Evolutionary conservation across 1,284 basidiomycete genomes (phyloP), one percentile per base, ranked within the genome.

Genomic region (Sphaerobolus stellatus): DNA sequence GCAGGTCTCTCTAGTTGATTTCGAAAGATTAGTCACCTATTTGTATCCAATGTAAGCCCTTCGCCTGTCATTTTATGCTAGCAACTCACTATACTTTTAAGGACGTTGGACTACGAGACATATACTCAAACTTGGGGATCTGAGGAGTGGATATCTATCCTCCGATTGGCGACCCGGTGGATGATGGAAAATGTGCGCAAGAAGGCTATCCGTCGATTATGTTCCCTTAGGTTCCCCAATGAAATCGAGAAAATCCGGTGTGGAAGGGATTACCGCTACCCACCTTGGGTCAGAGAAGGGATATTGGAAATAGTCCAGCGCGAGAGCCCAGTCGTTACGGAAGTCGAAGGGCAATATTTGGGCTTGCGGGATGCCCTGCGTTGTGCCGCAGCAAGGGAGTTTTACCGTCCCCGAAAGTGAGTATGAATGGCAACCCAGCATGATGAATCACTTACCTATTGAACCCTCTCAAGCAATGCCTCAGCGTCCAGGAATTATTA

Each of bases 11-110:
- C 29, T 20, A 22, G 38, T 27, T 20, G 52, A 49, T 27, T 54
- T 54, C 25, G 52, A 54, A 31, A 22, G 52, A 4, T 46, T 54
- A 4, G 36, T 54, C 4, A 43, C 45, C 9, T 31, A 46, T 25
- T 33, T 54, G 6, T 54, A 49, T 31, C 52, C 52, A 11, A 25
- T 54, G 41, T 14, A 4, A 43, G 41, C 41, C 28, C 41, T 27
- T 18, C 41, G 13, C 41, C 41, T 4, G 4, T 9, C 4, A n/a
- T 43, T 9, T 43, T 14, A 14, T 24, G 9, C 18, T 27, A n/a
- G 13, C 4, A 22, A 27, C 18, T 41, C n/a, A 20, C 41, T 14
- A n/a, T 18, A n/a, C 20, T n/a, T n/a, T n/a, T n/a, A n/a, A 5
- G 41, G 4, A 43, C 5, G 14, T 24, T 11, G 3, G 41, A 43